Percentiles rank a stretch among this genome's conserved stretches.
Conservation (phyloP, 164 flowering plant genomes). For the Aristolochia fimbriata region DNA sequence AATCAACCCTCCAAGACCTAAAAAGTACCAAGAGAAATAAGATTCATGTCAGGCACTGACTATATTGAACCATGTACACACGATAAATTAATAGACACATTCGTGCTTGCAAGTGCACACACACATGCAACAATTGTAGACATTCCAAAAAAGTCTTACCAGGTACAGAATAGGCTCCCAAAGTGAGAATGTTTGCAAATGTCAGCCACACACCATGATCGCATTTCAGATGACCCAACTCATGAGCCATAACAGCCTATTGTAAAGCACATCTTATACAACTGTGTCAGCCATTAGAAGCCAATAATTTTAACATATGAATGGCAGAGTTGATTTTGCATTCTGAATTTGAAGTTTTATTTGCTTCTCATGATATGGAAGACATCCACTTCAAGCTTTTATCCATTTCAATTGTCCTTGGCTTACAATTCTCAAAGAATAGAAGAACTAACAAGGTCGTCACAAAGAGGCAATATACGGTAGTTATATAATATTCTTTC, state of each 20-base stretch:
- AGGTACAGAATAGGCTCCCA: slow-evolving; percentile 85
- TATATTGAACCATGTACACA: neutral
- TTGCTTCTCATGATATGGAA: too few species aligned
- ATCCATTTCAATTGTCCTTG: too few species aligned
- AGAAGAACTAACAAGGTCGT: neutral
- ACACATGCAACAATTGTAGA: neutral
- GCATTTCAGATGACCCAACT: slow-evolving; percentile 95
- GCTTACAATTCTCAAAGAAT: neutral
- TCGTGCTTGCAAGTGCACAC: neutral
- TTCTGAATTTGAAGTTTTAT: too few species aligned
- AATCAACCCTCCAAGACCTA: slow-evolving; percentile 82
- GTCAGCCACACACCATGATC: slow-evolving; percentile 99
- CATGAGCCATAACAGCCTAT: slow-evolving; percentile 96
- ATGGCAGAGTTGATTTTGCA: too few species aligned
- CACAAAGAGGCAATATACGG: neutral
- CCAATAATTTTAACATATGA: neutral
- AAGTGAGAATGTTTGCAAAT: slow-evolving; percentile 78
- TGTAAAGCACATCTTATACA: neutral
- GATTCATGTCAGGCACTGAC: neutral
- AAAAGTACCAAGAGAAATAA: slow-evolving; percentile 2
- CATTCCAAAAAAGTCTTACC: slow-evolving; percentile 34
- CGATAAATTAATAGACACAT: neutral
- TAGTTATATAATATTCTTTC: neutral
- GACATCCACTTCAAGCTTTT: too few species aligned
- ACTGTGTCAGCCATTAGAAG: neutral